These are phyloP conservation scores for Apiotrichum domesticum DNA, from an alignment of 1,284 basidiomycete species.

Conservation along the genomic window DNA sequence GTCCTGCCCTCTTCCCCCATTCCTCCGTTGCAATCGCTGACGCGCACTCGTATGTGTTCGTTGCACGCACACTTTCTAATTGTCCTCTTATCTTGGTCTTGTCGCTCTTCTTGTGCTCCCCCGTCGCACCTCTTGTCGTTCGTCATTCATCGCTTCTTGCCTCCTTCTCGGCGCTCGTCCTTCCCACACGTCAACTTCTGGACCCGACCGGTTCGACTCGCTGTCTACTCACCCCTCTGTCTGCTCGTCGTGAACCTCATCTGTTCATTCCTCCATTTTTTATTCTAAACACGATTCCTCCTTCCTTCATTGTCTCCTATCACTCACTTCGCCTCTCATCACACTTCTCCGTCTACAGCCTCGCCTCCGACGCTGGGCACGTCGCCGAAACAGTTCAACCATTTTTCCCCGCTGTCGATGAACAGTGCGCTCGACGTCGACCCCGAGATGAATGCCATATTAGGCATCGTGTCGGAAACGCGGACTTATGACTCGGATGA, in stretches of 20 bases:
- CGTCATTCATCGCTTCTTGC: no score
- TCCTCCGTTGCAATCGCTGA: neutral
- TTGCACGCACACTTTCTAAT: neutral
- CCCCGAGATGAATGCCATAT: slow-evolving; percentile 24
- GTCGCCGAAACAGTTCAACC: slow-evolving; percentile 33
- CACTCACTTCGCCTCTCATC: neutral
- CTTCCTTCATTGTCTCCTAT: neutral
- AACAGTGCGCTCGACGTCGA: slow-evolving; percentile 25
- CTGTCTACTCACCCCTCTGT: no score
- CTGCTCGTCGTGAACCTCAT: no score
- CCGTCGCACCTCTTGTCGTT: no score
- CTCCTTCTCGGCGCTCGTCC: no score
- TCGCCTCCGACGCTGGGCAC: slow-evolving; percentile 15
- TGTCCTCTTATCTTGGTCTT: neutral
- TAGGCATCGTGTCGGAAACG: slow-evolving; percentile 14
- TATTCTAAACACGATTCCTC: neutral
- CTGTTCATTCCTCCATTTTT: no score
- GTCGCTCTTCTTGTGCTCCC: neutral
- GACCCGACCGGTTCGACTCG: no score
- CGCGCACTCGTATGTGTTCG: neutral
- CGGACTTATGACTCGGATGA: neutral
- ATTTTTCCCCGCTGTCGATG: slow-evolving; percentile 33
- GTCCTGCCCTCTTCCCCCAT: neutral
- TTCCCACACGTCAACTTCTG: no score
- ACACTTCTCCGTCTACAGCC: slow-evolving; percentile 1